Evolutionary conservation across 2,329 filamentous ascomycete species (phyloP).

Genomic region (Cryphonectria naterciae): DNA sequence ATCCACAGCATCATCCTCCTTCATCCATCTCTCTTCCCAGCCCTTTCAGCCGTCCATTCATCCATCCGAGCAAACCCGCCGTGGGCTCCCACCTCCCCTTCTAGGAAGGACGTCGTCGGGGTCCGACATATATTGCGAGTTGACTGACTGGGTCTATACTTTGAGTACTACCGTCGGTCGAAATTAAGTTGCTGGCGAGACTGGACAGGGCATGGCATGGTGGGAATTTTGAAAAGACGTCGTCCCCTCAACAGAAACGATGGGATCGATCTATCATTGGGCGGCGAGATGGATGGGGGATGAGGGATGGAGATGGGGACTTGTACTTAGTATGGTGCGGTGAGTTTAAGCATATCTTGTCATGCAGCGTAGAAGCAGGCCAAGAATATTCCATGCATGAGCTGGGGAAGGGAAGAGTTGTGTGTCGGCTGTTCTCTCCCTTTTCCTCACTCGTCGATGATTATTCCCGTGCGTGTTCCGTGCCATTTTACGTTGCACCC

Average conservation of each 20-base stretch:
- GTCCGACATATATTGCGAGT: slow-evolving; percentile 1
- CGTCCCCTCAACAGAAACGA: not conserved
- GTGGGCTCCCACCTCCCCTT: slow-evolving; percentile 20
- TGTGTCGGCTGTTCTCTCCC: too few species aligned
- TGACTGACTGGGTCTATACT: not conserved
- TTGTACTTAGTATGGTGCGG: too few species aligned
- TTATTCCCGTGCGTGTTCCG: too few species aligned
- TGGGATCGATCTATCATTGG: not conserved
- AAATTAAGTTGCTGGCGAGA: not conserved
- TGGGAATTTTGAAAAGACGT: not conserved
- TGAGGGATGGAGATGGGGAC: too few species aligned
- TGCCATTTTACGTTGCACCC: too few species aligned
- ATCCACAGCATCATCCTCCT: not conserved
- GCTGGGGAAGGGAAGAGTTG: too few species aligned
- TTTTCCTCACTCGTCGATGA: too few species aligned
- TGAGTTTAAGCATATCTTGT: too few species aligned
- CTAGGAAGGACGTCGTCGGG: slow-evolving; percentile 19
- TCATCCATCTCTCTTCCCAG: not conserved
- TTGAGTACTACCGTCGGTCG: not conserved
- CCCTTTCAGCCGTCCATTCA: not conserved
- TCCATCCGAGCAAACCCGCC: not conserved
- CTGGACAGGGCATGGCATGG: not conserved
- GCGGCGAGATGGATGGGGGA: not conserved
- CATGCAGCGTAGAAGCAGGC: too few species aligned
- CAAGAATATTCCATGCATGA: too few species aligned